Evolutionary conservation across 495 filamentous ascomycete species (phyloP).

Genomic region (Sphaerosporella brunnea): DNA sequence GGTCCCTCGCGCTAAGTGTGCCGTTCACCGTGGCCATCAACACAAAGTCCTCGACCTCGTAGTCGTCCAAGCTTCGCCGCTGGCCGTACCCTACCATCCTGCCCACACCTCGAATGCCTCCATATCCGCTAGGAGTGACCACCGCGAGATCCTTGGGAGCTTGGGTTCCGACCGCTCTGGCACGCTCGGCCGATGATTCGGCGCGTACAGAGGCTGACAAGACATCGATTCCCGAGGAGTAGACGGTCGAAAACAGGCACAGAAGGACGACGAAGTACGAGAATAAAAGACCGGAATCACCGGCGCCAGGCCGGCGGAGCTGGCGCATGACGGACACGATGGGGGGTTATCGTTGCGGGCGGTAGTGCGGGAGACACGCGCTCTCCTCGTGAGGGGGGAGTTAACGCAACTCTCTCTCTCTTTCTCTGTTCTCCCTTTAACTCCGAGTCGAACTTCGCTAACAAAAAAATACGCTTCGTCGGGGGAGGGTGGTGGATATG

Average conservation of each 20-base stretch:
- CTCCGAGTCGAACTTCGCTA: too few species aligned
- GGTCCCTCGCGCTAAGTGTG: constrained; percentile 79
- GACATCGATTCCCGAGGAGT: too few species aligned
- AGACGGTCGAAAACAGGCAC: constrained; percentile 1
- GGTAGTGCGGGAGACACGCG: too few species aligned
- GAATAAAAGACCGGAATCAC: not conserved
- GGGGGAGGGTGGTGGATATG: too few species aligned
- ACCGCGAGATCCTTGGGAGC: constrained; percentile 1
- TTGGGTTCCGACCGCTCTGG: not conserved
- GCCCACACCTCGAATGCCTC: not conserved
- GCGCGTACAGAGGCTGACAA: not conserved
- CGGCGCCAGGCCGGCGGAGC: constrained; percentile 5
- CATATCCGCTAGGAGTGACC: not conserved
- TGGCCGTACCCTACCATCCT: not conserved
- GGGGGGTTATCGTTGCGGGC: too few species aligned
- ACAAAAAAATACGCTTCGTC: too few species aligned
- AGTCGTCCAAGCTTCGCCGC: constrained; percentile 51
- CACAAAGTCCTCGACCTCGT: constrained; percentile 99
- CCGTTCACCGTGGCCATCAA: constrained; percentile 98
- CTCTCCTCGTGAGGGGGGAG: too few species aligned
- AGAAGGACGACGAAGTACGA: not conserved
- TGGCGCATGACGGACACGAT: too few species aligned
- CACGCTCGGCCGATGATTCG: not conserved
- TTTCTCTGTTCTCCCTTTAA: too few species aligned
- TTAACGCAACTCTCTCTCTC: too few species aligned